Evolutionary conservation across 805 yeast genomes (phyloP).

Genomic region (Ogataea paradorogensis): DNA sequence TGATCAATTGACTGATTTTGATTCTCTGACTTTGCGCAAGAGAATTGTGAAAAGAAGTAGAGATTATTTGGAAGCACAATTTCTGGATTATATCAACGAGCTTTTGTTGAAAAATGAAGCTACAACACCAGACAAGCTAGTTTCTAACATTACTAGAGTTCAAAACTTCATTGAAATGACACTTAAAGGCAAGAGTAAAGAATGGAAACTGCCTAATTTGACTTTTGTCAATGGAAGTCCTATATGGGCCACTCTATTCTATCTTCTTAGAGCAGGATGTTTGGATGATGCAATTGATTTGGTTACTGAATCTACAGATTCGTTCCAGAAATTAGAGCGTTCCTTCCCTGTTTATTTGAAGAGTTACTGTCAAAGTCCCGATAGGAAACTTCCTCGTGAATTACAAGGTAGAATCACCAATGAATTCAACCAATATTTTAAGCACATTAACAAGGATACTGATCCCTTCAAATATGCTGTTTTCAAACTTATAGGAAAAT

Average conservation of each 20-base stretch:
- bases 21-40: conserved; percentile 37
- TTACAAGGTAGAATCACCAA: conserved; percentile 65
- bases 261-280: conserved; percentile 81
- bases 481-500: conserved; percentile 89
- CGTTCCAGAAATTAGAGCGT: conserved; percentile 81
- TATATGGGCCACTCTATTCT: conserved; percentile 91
- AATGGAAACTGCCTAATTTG: conserved; percentile 52
- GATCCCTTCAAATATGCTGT: conserved; percentile 92
- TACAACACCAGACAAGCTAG: conserved; percentile 31
- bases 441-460: conserved; percentile 55
- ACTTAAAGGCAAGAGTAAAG: conserved; percentile 37
- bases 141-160: conserved; percentile 63
- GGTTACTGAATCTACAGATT: conserved; percentile 58
- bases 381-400: conserved; percentile 59
- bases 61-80: conserved; percentile 69
- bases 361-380: conserved; percentile 58
- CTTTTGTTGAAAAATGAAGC: conserved; percentile 45
- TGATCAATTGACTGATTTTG: conserved; percentile 27
- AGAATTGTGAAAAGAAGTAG: conserved; percentile 55
- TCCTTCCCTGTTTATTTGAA: conserved; percentile 77
- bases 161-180: conserved; percentile 54
- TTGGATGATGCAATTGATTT: conserved; percentile 73
- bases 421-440: conserved; percentile 84
- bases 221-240: conserved; percentile 79
- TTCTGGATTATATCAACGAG: conserved; percentile 67